Percentiles rank a stretch among this genome's conserved stretches.
Conservation (phyloP, 768 basidiomycete genomes). For the Boletus reticuloceps region DNA sequence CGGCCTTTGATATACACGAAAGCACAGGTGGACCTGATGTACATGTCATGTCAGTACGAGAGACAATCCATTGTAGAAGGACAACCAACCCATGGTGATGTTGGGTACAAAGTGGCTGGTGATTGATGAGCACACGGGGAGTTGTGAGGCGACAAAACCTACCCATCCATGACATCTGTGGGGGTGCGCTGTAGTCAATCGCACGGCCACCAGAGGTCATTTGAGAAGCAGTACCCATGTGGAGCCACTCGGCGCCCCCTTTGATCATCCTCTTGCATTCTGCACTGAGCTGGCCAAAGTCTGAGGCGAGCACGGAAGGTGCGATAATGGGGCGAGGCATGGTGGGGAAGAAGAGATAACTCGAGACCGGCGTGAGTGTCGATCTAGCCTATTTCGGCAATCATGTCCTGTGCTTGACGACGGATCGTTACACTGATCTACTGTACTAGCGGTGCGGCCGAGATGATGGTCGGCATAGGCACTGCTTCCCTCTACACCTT, state of each 20-base stretch:
- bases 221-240: conserved; percentile 68
- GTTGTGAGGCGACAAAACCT: conserved; percentile 13
- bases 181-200: conserved; percentile 4
- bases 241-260: conserved; percentile 95
- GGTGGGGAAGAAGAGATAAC: conserved; percentile 6
- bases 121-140: conserved; percentile 1
- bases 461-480: neutral
- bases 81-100: conserved; percentile 85
- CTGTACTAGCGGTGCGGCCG: too few relatives aligned
- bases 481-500: neutral
- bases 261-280: conserved; percentile 98
- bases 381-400: conserved; percentile 25
- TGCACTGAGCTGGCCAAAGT: conserved; percentile 91
- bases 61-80: neutral
- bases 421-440: too few relatives aligned
- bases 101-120: conserved; percentile 95
- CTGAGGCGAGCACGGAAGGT: conserved; percentile 94
- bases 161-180: conserved; percentile 99
- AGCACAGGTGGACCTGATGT: conserved; percentile 80
- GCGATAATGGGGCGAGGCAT: conserved; percentile 94
- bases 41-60: conserved; percentile 15
- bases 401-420: neutral
- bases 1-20: conserved; percentile 75
- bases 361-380: conserved; percentile 2
- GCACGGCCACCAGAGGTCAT: conserved; percentile 7